Base-by-base conservation (phyloP, 495 filamentous ascomycete species). In the Neurospora discreta region DNA sequence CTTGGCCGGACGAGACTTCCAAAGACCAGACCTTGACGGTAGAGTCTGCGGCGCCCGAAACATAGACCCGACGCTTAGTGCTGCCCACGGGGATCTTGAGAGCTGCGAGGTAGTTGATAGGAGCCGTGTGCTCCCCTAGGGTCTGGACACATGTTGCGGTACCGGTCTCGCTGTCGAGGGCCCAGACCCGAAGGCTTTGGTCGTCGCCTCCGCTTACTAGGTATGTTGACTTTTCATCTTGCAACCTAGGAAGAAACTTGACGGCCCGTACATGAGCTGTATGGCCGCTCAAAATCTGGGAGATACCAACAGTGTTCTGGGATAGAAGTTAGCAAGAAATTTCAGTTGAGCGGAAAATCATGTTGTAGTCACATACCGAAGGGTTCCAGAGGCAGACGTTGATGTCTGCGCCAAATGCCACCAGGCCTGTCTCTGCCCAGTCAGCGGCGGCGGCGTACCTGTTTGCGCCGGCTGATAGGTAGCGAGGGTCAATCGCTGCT, bases 381-480 rank as follows among this genome's bases (percentile, higher is more conserved):
- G 95, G 93, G 76, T 90, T 84, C 95, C 95, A 98, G 69, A 98
- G 77, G 39, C 94, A 95, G 72, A 98, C 85, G 82, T 95, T 95
- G 72, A 88, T 88, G 81, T 93, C 93, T 38, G 94, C 91, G 43
- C 95, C 95, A 82, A 92, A 99, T 60, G 95, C 96, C 43, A 98
- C 85, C 70, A 94, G 81, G 15, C 91, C 89, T 42, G 88, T 82
- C 8, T 83, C 77, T 77, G 93, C 88, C 95, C 95, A 99, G 81
- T 98, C 95, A 16, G 95, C 93, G 15, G 92, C 92, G 18, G 89
- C 89, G 36, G 95, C 91, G 74, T 98, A 92, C 73, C 95, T 86
- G 82, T 98, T 98, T 43, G 92, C 94, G 71, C 95, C 95, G 71
- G 90, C 90, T 39, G 93, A 91, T 39, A 97, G 89, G 75, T 93